Evolutionary conservation across 768 basidiomycete species (phyloP).

Genomic region (Grammothele lineata): DNA sequence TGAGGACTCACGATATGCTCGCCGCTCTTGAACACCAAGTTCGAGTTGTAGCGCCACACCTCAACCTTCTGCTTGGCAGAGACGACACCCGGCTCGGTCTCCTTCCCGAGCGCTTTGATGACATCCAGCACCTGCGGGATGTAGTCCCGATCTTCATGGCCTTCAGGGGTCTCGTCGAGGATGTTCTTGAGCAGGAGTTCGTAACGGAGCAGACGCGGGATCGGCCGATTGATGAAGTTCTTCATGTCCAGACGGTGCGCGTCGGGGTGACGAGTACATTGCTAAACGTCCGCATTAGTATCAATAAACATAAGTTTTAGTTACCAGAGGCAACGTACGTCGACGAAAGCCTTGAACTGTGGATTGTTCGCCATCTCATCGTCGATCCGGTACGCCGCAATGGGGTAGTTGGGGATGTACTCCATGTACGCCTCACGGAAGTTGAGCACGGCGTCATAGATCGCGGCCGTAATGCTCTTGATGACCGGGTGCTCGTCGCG

Average conservation of each 20-base stretch:
- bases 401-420: slow-evolving; percentile 91
- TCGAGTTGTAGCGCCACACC: slow-evolving; percentile 80
- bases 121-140: slow-evolving; percentile 87
- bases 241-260: slow-evolving; percentile 88
- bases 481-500: slow-evolving; percentile 83
- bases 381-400: slow-evolving; percentile 83
- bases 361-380: slow-evolving; percentile 83
- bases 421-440: slow-evolving; percentile 93
- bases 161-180: slow-evolving; percentile 65
- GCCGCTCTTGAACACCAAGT: slow-evolving; percentile 74
- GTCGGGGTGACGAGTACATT: slow-evolving; percentile 61
- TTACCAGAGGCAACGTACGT: slow-evolving; percentile 46
- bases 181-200: slow-evolving; percentile 80
- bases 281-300: slow-evolving; percentile 23
- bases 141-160: slow-evolving; percentile 75
- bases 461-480: slow-evolving; percentile 72
- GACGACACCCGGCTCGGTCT: slow-evolving; percentile 81
- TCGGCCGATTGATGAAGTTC: slow-evolving; percentile 88
- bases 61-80: slow-evolving; percentile 88
- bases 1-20: slow-evolving; percentile 52
- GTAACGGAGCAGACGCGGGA: slow-evolving; percentile 86
- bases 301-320: not conserved
- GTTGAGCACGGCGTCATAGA: slow-evolving; percentile 87
- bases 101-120: slow-evolving; percentile 82
- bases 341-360: slow-evolving; percentile 77